Evolutionary conservation across 805 yeast genomes (phyloP).

Genomic region (Lachancea lanzarotensis): DNA sequence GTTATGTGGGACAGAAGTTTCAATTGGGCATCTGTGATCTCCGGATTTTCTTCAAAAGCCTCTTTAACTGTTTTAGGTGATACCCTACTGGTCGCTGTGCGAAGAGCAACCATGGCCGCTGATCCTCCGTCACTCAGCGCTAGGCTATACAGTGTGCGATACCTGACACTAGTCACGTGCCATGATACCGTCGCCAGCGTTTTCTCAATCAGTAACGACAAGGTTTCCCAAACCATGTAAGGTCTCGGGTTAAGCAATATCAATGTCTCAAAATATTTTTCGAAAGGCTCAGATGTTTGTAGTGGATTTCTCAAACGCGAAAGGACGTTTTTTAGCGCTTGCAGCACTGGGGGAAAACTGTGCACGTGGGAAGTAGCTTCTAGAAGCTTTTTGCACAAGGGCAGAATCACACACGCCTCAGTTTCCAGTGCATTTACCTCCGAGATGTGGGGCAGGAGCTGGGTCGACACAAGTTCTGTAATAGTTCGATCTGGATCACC

Average conservation of each 20-base stretch:
- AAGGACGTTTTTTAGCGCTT: conserved; percentile 16
- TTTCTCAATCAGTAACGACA: conserved; percentile 9
- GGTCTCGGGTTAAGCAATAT: background rate
- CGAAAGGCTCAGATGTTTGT: background rate
- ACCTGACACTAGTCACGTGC: conserved; percentile 3
- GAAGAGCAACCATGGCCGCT: conserved; percentile 4
- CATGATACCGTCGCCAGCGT: background rate
- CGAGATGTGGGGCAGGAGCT: conserved; percentile 41
- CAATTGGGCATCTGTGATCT: conserved; percentile 1
- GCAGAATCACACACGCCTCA: conserved; percentile 9
- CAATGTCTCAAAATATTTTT: conserved; percentile 1
- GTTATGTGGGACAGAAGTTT: conserved; percentile 1
- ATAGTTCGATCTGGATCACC: conserved; percentile 45
- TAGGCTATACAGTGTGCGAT: conserved; percentile 1
- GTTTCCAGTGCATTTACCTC: background rate
- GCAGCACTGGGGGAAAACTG: conserved; percentile 11
- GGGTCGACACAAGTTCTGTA: conserved; percentile 37
- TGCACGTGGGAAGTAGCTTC: background rate
- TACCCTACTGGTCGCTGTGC: conserved; percentile 1
- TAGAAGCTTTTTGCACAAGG: conserved; percentile 8
- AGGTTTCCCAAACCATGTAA: conserved; percentile 9
- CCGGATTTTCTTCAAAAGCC: background rate
- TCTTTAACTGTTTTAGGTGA: background rate
- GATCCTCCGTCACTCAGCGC: conserved; percentile 5
- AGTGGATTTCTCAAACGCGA: background rate